Conservation (phyloP, 352 stramenopile genomes). For the Phytophthora parvispora region DNA sequence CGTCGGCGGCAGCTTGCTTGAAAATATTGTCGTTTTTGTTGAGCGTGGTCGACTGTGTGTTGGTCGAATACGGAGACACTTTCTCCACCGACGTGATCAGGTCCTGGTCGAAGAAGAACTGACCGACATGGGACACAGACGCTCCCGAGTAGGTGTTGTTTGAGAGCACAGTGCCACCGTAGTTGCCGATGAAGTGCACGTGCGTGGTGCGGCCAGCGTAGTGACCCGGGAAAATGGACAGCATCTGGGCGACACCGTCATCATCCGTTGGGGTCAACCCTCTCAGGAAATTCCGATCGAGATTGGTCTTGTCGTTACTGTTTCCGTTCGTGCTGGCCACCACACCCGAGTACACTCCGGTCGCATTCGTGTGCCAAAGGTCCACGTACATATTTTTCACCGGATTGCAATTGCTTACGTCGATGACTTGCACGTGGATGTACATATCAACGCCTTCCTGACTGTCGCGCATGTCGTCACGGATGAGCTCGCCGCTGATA, state of each 20-base stretch:
- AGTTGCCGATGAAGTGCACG: conserved; percentile 29
- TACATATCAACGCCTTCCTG: conserved; percentile 30
- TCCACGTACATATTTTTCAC: conserved; percentile 34
- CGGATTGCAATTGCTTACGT: conserved; percentile 28
- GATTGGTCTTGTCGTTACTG: conserved; percentile 19
- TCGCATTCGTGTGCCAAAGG: conserved; percentile 37
- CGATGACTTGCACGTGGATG: conserved; percentile 33
- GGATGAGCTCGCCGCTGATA: conserved; percentile 29
- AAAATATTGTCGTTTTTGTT: conserved; percentile 24
- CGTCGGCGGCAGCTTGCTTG: neutral
- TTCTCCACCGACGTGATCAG: conserved; percentile 25
- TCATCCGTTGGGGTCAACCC: conserved; percentile 27
- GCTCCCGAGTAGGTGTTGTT: conserved; percentile 37
- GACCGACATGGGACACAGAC: conserved; percentile 26
- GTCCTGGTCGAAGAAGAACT: conserved; percentile 40
- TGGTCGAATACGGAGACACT: conserved; percentile 19
- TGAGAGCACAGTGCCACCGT: conserved; percentile 19
- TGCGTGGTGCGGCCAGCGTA: conserved; percentile 31
- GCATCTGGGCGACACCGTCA: conserved; percentile 33
- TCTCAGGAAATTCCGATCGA: conserved; percentile 32
- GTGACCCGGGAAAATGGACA: conserved; percentile 34
- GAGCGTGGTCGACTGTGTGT: conserved; percentile 20
- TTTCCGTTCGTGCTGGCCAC: conserved; percentile 31
- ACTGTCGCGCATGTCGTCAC: conserved; percentile 25
- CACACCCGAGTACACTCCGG: conserved; percentile 36